Base-by-base conservation (phyloP, 2,329 filamentous ascomycete species). In the Aspergillus ochraceoroseus region DNA sequence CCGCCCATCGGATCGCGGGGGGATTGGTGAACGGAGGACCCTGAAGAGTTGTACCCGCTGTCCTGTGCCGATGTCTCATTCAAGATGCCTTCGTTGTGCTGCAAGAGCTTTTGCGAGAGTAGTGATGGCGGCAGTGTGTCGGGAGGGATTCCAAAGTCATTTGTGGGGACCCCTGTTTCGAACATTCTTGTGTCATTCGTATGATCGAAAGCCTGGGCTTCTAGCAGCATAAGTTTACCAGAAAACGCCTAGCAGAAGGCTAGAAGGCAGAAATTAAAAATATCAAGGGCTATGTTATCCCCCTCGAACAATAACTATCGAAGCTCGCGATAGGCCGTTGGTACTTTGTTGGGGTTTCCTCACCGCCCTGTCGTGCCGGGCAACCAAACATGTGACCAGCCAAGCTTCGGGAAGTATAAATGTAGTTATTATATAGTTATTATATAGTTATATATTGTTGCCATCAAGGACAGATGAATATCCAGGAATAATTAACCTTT, bases 41-140 rank as follows among this genome's bases (percentile, higher is more conserved):
- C 52, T 0, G 60, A 63, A 3, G 62, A 65, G 29, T 51, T 55
- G 37, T 63, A 62, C n/a, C 56, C 60, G 30, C 56, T 54, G 12
- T 61, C 56, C 26, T 53, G 54, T 11, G 23, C 40, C 5, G 48
- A 30, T 12, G 49, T 50, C 32, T 49, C 53, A 14, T 46, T 43
- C 22, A 43, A 39, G 13, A 37, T 41, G 35, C 38, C 33, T 5
- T 51, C 47, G 25, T 26, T 37, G 25, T 47, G 20, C 20, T 33
- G 35, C 4, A 31, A 36, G 12, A 32, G 30, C 9, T 34, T 38
- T 11, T 37, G 32, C 11, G 43, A 17, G 13, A 18, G 3, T 25
- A 12, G 33, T 27, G 12, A 11, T 20, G 19, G 28, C 7, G 29
- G 23, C 15, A 32, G 1, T 8, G 12, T 14, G 7, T n/a, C 17